Conservation (phyloP, 495 filamentous ascomycete genomes). For the Tetracladium marchalianum region DNA sequence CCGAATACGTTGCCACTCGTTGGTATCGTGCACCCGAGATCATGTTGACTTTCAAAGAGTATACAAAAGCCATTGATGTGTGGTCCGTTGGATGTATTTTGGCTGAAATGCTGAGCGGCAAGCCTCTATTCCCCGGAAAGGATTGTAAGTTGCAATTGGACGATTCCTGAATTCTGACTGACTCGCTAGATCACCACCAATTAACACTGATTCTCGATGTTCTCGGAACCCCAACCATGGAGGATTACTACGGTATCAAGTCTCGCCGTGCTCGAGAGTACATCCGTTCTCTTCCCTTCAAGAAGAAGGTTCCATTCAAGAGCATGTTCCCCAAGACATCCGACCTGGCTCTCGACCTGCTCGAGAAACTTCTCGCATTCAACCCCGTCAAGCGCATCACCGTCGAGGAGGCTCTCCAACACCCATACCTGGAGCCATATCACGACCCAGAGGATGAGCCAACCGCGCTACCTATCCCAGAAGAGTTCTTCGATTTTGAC, state of each 20-base stretch:
- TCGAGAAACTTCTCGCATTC: slow-evolving; percentile 94
- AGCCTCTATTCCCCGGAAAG: slow-evolving; percentile 97
- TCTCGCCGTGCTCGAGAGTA: slow-evolving; percentile 96
- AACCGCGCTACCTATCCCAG: slow-evolving; percentile 88
- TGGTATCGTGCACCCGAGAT: slow-evolving; percentile 99
- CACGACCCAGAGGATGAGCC: slow-evolving; percentile 99
- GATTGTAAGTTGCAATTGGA: slow-evolving; percentile 63
- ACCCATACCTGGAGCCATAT: slow-evolving; percentile 97
- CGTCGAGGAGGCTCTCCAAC: slow-evolving; percentile 92
- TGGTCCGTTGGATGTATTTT: slow-evolving; percentile 99
- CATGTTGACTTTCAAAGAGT: slow-evolving; percentile 99
- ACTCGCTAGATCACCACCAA: slow-evolving; percentile 81
- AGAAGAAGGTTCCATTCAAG: slow-evolving; percentile 99
- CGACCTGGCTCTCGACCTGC: slow-evolving; percentile 81
- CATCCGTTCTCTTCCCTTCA: slow-evolving; percentile 98
- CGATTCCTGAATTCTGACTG: slow-evolving; percentile 1
- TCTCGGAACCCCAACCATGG: slow-evolving; percentile 97
- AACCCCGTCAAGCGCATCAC: slow-evolving; percentile 98
- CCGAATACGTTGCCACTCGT: slow-evolving; percentile 97
- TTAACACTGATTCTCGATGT: slow-evolving; percentile 96
- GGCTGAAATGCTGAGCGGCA: slow-evolving; percentile 99
- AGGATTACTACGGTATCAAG: slow-evolving; percentile 99
- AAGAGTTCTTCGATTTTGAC: slow-evolving; percentile 99
- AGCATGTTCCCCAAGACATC: slow-evolving; percentile 96
- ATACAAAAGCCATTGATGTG: slow-evolving; percentile 99